phyloP scores from a whole-genome alignment of 2,329 filamentous ascomycete species.

The Pseudocercospora crystallina region DNA sequence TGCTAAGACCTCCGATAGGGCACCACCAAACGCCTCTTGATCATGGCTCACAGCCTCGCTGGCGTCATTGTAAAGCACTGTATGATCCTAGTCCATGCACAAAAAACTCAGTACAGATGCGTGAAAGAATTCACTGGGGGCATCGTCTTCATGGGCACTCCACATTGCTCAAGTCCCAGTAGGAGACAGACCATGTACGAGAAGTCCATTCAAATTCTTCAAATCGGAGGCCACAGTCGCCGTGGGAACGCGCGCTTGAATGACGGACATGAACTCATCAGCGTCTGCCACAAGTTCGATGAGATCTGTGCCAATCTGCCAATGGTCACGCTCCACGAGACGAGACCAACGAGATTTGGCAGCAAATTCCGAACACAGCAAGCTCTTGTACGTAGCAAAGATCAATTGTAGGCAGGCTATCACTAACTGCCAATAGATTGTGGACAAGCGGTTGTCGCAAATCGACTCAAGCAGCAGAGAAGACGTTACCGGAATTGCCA shows the following conservation, averaged over 20 bases:
- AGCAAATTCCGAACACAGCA: not conserved
- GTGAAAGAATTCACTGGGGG: not conserved
- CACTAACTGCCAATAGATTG: not conserved
- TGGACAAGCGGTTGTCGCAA: not conserved
- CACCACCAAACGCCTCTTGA: not conserved
- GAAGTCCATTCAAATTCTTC: not conserved
- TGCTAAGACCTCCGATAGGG: not conserved
- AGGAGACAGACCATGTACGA: not conserved
- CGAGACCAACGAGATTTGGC: not conserved
- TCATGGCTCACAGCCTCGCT: conserved; percentile 8
- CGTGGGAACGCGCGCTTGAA: not conserved
- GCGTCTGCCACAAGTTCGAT: not conserved
- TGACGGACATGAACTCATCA: not conserved
- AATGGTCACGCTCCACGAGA: not conserved
- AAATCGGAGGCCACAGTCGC: not conserved
- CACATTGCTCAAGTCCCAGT: not conserved
- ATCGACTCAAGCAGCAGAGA: not conserved
- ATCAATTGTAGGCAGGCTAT: not conserved
- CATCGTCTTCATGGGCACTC: conserved; percentile 1
- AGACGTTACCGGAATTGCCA: not conserved
- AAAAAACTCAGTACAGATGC: not conserved
- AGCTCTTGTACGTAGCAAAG: not conserved
- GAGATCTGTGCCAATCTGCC: not conserved
- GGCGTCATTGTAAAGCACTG: conserved; percentile 3
- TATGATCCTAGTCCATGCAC: not conserved